These are phyloP conservation scores for Pichia cactophila DNA, from an alignment of 1,139 yeast species.

Conservation along the genomic window DNA sequence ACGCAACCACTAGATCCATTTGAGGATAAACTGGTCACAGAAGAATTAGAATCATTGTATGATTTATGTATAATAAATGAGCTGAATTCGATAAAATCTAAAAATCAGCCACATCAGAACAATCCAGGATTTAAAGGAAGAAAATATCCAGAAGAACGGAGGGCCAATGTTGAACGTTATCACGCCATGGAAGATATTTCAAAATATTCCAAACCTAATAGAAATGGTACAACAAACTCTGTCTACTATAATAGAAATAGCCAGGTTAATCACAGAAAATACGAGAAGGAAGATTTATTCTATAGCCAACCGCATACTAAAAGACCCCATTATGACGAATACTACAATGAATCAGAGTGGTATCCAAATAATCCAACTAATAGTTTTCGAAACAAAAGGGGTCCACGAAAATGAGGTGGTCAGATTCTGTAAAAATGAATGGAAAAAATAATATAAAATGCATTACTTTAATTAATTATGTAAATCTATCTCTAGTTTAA, in stretches of 20 bases:
- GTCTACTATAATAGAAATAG: background rate
- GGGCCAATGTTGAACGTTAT: background rate
- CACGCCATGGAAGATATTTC: background rate
- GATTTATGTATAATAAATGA: constrained; percentile 11
- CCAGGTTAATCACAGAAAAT: background rate
- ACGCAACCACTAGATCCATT: constrained; percentile 38
- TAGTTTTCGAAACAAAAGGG: constrained; percentile 1
- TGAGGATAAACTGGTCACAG: constrained; percentile 19
- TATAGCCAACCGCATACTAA: background rate
- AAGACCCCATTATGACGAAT: background rate
- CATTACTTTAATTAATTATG: constrained; percentile 13
- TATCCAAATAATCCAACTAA: background rate
- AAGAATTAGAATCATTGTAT: constrained; percentile 21
- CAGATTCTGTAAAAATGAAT: background rate
- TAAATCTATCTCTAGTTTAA: constrained; percentile 24
- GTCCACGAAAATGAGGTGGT: background rate
- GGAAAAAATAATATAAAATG: background rate
- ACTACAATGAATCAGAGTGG: constrained; percentile 2
- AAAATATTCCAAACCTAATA: background rate
- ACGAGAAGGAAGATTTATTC: background rate
- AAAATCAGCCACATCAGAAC: background rate
- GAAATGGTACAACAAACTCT: background rate
- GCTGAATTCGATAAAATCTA: too few species aligned
- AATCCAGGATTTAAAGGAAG: too few species aligned
- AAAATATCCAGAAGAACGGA: background rate